Evolutionary conservation across 116 monocot species (phyloP).

Genomic region (Posidonia oceanica): DNA sequence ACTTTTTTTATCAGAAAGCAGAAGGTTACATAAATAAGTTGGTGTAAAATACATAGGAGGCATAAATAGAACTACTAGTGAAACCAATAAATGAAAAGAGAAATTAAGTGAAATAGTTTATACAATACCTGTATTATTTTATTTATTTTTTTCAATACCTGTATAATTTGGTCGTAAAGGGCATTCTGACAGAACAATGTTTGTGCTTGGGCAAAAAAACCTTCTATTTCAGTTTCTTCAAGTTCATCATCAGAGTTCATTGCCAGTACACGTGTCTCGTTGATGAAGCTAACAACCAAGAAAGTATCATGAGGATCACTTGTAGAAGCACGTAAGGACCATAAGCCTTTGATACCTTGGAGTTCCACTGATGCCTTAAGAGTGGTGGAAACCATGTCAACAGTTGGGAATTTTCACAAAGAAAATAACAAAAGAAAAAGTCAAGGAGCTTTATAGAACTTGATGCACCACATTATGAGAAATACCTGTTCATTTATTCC

Average conservation of each 20-base stretch:
- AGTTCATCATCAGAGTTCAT: conserved; percentile 99
- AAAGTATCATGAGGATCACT: conserved; percentile 84
- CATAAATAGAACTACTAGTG: too few species aligned
- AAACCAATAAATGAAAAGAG: too few species aligned
- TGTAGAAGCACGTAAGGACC: conserved; percentile 75
- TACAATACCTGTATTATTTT: conserved; percentile 64
- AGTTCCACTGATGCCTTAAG: conserved; percentile 92
- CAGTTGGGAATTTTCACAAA: background rate
- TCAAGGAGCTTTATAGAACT: background rate
- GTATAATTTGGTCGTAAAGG: conserved; percentile 77
- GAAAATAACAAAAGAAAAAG: background rate
- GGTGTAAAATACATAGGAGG: too few species aligned
- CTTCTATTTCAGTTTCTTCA: conserved; percentile 99
- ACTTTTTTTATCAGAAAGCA: too few species aligned
- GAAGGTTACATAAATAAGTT: too few species aligned
- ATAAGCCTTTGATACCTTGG: conserved; percentile 96
- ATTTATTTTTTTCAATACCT: conserved; percentile 22
- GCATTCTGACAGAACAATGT: conserved; percentile 98
- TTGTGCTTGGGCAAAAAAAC: conserved; percentile 77
- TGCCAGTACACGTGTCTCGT: conserved; percentile 86
- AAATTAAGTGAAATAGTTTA: too few species aligned
- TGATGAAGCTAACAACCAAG: conserved; percentile 98
- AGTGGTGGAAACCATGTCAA: background rate
- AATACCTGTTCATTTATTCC: conserved; percentile 95
- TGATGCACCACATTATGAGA: background rate